A percentile compares a stretch with the other conserved stretches of the same genome.
phyloP scores from a whole-genome alignment of 2,329 filamentous ascomycete genomes.

The Plectosphaerella plurivora region DNA sequence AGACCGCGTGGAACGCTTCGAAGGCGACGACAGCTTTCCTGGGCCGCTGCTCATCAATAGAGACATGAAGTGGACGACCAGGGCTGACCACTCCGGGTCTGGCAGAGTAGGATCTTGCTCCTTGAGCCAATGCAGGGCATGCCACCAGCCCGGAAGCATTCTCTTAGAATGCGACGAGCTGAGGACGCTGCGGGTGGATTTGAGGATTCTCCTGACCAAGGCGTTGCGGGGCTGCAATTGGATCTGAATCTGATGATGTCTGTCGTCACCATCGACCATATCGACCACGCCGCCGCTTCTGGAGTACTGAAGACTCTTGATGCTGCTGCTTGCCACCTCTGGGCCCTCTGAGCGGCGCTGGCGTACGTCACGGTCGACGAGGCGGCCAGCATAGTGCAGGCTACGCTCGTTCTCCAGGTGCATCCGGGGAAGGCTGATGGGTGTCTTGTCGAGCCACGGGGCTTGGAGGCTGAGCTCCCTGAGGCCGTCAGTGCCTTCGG shows the following conservation, averaged over 20 bases:
- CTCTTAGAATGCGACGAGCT: constrained; percentile 55
- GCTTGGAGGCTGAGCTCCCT: constrained; percentile 69
- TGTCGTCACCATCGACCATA: constrained; percentile 57
- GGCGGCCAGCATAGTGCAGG: constrained; percentile 51
- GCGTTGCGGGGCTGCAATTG: constrained; percentile 60
- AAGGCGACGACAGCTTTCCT: constrained; percentile 14
- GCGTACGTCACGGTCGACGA: constrained; percentile 46
- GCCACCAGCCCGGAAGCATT: constrained; percentile 68
- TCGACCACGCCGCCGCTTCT: constrained; percentile 60
- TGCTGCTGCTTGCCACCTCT: constrained; percentile 40
- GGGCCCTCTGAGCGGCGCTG: constrained; percentile 41
- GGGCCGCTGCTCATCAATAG: constrained; percentile 49
- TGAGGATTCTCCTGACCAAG: constrained; percentile 58
- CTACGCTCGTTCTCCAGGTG: constrained; percentile 55
- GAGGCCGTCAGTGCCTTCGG: constrained; percentile 57
- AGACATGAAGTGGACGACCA: constrained; percentile 59
- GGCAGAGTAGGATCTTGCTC: constrained; percentile 38
- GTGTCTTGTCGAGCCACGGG: constrained; percentile 69
- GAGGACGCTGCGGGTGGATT: constrained; percentile 60
- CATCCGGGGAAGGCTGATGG: constrained; percentile 58
- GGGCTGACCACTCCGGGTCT: constrained; percentile 65
- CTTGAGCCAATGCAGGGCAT: constrained; percentile 65
- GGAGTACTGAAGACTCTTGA: constrained; percentile 53
- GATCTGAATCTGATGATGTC: constrained; percentile 63
- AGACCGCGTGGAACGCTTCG: constrained; percentile 23